Base-by-base conservation (phyloP, 139 green algal species). In the Volvox reticuliferus region DNA sequence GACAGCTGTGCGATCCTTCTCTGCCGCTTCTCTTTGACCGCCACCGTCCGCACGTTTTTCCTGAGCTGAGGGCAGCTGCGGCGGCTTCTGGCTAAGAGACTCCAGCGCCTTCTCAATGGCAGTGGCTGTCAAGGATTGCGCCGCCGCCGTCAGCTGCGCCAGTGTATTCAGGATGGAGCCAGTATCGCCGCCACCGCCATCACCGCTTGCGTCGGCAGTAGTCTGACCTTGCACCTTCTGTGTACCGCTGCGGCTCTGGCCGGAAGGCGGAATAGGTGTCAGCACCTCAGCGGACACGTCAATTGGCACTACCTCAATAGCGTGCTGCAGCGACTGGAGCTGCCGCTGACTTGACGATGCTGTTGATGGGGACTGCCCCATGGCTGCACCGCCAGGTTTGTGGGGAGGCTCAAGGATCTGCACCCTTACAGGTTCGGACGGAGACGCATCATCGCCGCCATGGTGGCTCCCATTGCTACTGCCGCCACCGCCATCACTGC, bases 1-100 rank as follows among this genome's bases (percentile, higher is more conserved):
- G 44, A 9, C 44, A 55, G 44, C 44, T 55, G 44, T 55, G 44
- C 44, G 44, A 55, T 55, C 44, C 65, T 12, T 73, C 65, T 26
- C 75, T 30, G 28, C 55, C 12, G 55, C 91, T 65, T 26, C 44
- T 55, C 84, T 69, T 22, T n/a, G 86, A n/a, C 67, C 12, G 75
- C 28, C 36, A 37, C 68, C 79, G 79, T n/a, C n/a, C n/a, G n/a
- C n/a, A n/a, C 63, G 35, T 55, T 89, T 68, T 90, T 89, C 37
- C 55, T 86, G 78, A 35, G 91, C 76, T 36, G 81, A 33, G 6
- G 65, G 2, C 24, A 78, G 19, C 22, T 63, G 33, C 32, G 80
- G 55, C 26, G 63, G 91, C 75, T 92, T 81, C 62, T 86, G 78
- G 35, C 32, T 67, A 28, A 86, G 21, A 22, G 83, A 32, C 55